phyloP scores from a whole-genome alignment of 1,284 basidiomycete species.

The Chiua sp. region DNA sequence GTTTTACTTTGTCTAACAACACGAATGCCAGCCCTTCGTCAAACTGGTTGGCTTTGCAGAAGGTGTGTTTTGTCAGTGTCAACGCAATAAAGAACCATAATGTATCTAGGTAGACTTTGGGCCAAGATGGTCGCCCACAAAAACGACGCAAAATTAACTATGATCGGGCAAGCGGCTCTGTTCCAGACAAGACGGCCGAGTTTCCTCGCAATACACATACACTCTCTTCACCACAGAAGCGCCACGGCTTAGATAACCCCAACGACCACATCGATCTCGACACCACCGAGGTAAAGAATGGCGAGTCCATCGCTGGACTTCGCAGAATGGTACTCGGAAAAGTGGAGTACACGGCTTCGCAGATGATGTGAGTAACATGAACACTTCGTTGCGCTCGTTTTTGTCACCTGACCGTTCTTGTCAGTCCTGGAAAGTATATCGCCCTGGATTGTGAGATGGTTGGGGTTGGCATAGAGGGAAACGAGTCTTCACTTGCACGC shows the following conservation, averaged over 20 bases:
- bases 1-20: constrained; percentile 4
- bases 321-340: constrained; percentile 60
- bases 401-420: constrained; percentile 1
- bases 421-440: constrained; percentile 78
- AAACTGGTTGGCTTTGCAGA: constrained; percentile 56
- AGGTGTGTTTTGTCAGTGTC: constrained; percentile 38
- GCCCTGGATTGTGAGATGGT: constrained; percentile 99
- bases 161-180: neutral
- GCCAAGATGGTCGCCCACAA: constrained; percentile 15
- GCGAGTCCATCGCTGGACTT: constrained; percentile 52
- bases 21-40: constrained; percentile 43
- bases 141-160: constrained; percentile 41
- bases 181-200: neutral
- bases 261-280: constrained; percentile 26
- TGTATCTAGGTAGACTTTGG: constrained; percentile 3
- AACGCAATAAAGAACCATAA: neutral
- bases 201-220: constrained; percentile 2
- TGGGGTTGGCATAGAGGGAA: constrained; percentile 85
- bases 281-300: constrained; percentile 43
- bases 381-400: neutral
- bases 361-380: constrained; percentile 48
- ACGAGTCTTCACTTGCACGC: constrained; percentile 84
- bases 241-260: neutral
- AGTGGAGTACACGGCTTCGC: constrained; percentile 44
- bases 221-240: neutral